Percentiles rank a stretch among this genome's conserved stretches.
Evolutionary conservation across 805 yeast species (phyloP).

Genomic region (Torulaspora indica): DNA sequence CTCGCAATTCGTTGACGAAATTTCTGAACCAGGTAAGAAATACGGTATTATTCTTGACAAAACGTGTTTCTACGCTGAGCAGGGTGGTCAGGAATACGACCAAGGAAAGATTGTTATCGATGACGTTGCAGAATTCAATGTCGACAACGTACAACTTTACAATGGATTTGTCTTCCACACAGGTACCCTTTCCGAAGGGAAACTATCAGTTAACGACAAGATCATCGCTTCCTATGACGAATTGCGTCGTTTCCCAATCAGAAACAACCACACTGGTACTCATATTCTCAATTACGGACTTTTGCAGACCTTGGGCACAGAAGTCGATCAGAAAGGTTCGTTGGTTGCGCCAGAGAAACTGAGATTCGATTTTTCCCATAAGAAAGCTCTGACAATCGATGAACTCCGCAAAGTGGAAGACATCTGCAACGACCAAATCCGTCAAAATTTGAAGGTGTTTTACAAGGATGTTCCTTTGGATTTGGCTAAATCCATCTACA

Average conservation of each 20-base stretch:
- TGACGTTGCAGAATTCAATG: constrained; percentile 81
- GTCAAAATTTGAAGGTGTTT: constrained; percentile 65
- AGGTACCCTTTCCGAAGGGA: constrained; percentile 77
- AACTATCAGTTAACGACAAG: constrained; percentile 57
- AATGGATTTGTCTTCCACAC: constrained; percentile 96
- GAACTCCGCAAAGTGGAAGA: constrained; percentile 75
- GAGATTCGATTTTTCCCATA: constrained; percentile 94
- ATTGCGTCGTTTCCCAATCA: constrained; percentile 90
- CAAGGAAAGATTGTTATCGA: constrained; percentile 90
- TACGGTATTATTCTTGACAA: constrained; percentile 80
- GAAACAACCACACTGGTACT: constrained; percentile 98
- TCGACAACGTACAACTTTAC: constrained; percentile 84
- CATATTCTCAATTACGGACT: constrained; percentile 89
- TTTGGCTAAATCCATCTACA: constrained; percentile 67
- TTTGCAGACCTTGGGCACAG: constrained; percentile 79
- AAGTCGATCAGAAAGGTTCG: constrained; percentile 94
- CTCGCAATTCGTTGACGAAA: constrained; percentile 51
- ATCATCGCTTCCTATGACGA: constrained; percentile 88
- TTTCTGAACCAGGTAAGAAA: constrained; percentile 46
- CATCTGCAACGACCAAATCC: constrained; percentile 66
- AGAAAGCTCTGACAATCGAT: constrained; percentile 66
- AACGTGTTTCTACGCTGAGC: constrained; percentile 96
- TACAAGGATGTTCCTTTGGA: constrained; percentile 77
- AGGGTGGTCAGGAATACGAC: constrained; percentile 98
- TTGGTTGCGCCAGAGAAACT: constrained; percentile 91